Evolutionary conservation across 768 basidiomycete genomes (phyloP), one percentile per base, ranked within the genome.

Genomic region (Chalciporus pseudorubinellus): DNA sequence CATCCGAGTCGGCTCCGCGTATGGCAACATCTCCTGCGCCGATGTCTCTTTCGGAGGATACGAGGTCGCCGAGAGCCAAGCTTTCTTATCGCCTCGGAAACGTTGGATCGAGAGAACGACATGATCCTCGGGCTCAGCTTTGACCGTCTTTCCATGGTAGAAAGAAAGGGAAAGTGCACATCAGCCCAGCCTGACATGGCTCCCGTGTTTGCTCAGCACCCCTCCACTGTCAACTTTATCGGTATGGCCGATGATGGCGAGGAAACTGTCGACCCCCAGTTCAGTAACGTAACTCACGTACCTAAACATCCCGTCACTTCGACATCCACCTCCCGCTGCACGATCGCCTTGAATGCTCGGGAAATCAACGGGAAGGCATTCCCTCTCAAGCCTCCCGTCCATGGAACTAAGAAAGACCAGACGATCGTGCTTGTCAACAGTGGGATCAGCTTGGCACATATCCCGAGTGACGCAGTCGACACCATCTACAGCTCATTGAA

Each of bases 361-460:
- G 55, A 51, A 13, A 67, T 77, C 12, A 66, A 72, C 48, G 69
- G 67, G 0, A 52, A 53, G 18, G n/a, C 46, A 1, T 36, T 70
- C 18, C 19, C 48, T 0, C 58, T 77, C 44, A 52, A 43, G 4
- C 73, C 77, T 1, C 39, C 16, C n/a, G 63, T 69, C 28, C 39
- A 52, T 1, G 66, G 63, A 2, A 63, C 70, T 5, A 67, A 72
- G 7, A 51, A 54, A 0, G 73, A 66, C 1, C 58, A 65, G 1
- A 59, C 65, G n/a, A 63, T 72, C 16, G 66, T 72, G 10, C 62
- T 78, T 10, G 58, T 78, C 36, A 76, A 77, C 39, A 78, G 74
- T 4, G 77, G 77, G 20, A 72, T 71, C 12, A 76, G 76, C 38
- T 55, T 61, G 21, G 70, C 70, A 16, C 64, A 72, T 3, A 55